A percentile compares a stretch with the other conserved stretches of the same genome.
Conservation (phyloP, 169 alveolate genomes). For the Plasmodium gaboni region DNA sequence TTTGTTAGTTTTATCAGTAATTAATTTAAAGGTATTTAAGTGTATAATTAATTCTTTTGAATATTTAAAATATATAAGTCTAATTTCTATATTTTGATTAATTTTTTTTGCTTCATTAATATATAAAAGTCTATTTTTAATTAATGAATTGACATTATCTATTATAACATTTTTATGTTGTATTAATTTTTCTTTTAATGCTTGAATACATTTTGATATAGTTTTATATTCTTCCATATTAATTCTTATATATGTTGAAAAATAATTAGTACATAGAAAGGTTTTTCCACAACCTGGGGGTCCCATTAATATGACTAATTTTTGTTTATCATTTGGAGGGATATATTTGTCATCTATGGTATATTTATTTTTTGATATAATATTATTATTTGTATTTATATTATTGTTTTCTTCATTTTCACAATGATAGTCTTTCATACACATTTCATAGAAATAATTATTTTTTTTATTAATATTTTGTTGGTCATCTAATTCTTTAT, state of each 20-base stretch:
- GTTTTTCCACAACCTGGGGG: constrained; percentile 74
- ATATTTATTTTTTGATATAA: background rate
- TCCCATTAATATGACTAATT: constrained; percentile 37
- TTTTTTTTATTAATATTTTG: constrained; percentile 12
- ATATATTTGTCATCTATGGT: background rate
- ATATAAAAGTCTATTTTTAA: constrained; percentile 36
- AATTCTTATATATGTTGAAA: constrained; percentile 15
- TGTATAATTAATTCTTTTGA: constrained; percentile 53
- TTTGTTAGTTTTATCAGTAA: constrained; percentile 27
- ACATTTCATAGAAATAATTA: background rate
- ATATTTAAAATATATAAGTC: constrained; percentile 47
- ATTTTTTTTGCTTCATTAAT: constrained; percentile 50
- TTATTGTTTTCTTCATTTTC: background rate
- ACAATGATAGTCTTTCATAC: too few relatives aligned
- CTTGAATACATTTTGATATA: constrained; percentile 31
- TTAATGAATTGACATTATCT: constrained; percentile 25
- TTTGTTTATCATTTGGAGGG: constrained; percentile 14
- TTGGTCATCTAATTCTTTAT: constrained; percentile 3
- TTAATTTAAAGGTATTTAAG: constrained; percentile 51
- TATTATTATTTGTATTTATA: background rate
- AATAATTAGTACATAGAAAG: constrained; percentile 23
- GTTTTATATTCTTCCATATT: constrained; percentile 29
- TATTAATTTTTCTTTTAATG: constrained; percentile 10
- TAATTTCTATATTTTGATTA: constrained; percentile 21
- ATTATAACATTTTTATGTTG: constrained; percentile 60